Conservation (phyloP, 140 eudicot genomes). For the Bidens hawaiensis region DNA sequence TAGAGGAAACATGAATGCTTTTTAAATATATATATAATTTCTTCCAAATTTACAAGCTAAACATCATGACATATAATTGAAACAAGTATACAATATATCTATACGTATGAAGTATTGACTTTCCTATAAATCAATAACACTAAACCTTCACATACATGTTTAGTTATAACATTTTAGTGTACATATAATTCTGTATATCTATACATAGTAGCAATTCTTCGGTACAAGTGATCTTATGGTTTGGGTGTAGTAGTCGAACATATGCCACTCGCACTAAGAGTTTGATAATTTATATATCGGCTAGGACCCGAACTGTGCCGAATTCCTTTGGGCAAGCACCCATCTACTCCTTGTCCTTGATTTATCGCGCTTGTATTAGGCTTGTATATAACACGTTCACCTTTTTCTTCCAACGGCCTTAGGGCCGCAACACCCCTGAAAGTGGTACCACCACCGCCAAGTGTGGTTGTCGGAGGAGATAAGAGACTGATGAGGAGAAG, state of each 20-base stretch:
- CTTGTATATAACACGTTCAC: slow-evolving; percentile 27
- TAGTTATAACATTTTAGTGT: neutral
- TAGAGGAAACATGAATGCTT: too few relatives aligned
- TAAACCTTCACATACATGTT: neutral
- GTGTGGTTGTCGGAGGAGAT: slow-evolving; percentile 19
- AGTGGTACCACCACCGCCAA: neutral
- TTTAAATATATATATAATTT: too few relatives aligned
- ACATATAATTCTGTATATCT: neutral
- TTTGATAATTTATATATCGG: slow-evolving; percentile 43
- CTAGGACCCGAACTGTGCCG: slow-evolving; percentile 55
- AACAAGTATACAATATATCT: neutral
- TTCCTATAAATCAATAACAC: neutral
- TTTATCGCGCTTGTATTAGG: slow-evolving; percentile 20
- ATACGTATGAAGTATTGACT: neutral
- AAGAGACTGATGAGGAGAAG: slow-evolving; percentile 23
- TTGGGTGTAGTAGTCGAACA: slow-evolving; percentile 29
- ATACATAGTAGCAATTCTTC: neutral
- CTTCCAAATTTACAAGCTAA: neutral
- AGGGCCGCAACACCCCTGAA: slow-evolving; percentile 16
- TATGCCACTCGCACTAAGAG: slow-evolving; percentile 27
- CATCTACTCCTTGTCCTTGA: slow-evolving; percentile 30
- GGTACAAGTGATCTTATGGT: slow-evolving; percentile 4
- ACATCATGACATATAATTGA: neutral
- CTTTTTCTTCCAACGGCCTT: slow-evolving; percentile 32
- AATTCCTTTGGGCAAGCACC: slow-evolving; percentile 61